Evolutionary conservation across 768 basidiomycete genomes (phyloP), one percentile per base, ranked within the genome.

Genomic region (Rhodotorula graminis): DNA sequence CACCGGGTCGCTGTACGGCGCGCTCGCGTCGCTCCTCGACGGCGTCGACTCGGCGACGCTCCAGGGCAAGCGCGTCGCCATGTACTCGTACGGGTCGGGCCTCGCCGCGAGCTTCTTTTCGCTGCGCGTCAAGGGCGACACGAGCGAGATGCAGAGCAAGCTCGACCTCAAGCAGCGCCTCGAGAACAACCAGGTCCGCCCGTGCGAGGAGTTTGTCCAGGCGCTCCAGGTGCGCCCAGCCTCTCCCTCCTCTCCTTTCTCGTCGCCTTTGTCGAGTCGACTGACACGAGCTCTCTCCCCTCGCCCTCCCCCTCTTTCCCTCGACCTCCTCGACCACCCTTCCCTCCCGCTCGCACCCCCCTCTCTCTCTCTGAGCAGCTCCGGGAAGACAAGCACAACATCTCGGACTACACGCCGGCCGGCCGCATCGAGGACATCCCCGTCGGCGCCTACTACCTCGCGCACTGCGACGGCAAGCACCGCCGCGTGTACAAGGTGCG

Each of bases 81-180:
- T 98, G 85, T 99, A 93, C 85, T 92, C 92, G n/a, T 99, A 93
- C 81, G 96, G 96, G 55, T 89, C 88, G 65, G 96, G 96, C 62
- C 91, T 92, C 75, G 94, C 96, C n/a, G 89, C 91, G 60, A 89
- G 88, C 71, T 96, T 97, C 89, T 99, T 89, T 85, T 87, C 89
- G 33, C 83, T 93, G 66, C 86, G 87, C 67, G 88, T 97, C 78
- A 90, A 89, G 85, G 93, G 93, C 70, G 90, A 93, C 79, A 93
- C 92, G 23, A 82, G 85, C 40, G 87, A 89, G 81, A 93, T 99
- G 70, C 84, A 84, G 74, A 83, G 87, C 80, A 92, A 90, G 84
- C 84, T 99, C 82, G 85, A 96, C 79, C 86, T 99, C 72, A 80
- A 88, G 67, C 84, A 87, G 76, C 86, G 94, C 50, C 82, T 99